phyloP scores from a whole-genome alignment of 805 yeast genomes.

The Candida insectorum region DNA sequence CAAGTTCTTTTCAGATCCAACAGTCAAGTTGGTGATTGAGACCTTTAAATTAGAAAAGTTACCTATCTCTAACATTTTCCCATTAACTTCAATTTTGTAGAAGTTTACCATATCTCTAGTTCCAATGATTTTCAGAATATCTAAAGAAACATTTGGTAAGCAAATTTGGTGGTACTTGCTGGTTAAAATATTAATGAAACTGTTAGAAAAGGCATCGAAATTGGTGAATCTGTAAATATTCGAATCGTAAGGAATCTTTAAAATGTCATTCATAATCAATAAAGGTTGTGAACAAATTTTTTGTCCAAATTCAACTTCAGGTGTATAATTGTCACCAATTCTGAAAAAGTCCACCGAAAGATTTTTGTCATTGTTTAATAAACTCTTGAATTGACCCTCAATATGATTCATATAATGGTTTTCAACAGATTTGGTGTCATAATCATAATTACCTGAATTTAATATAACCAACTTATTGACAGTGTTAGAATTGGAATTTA shows the following conservation, averaged over 20 bases:
- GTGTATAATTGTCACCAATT: slow-evolving; percentile 18
- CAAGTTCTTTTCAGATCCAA: slow-evolving; percentile 9
- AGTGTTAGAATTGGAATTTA: slow-evolving; percentile 10
- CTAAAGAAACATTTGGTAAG: slow-evolving; percentile 19
- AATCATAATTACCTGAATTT: slow-evolving; percentile 12
- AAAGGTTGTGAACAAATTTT: slow-evolving; percentile 10
- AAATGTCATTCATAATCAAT: slow-evolving; percentile 10
- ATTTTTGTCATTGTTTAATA: slow-evolving; percentile 13
- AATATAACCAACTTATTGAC: slow-evolving; percentile 14
- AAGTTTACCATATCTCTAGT: slow-evolving; percentile 15
- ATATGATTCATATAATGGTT: slow-evolving; percentile 4
- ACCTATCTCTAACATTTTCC: slow-evolving; percentile 14
- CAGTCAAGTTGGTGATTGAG: slow-evolving; percentile 9
- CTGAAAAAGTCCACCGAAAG: slow-evolving; percentile 22
- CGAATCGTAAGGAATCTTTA: slow-evolving; percentile 17
- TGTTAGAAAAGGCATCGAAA: slow-evolving; percentile 15
- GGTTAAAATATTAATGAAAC: slow-evolving; percentile 12
- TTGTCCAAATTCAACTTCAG: slow-evolving; percentile 13
- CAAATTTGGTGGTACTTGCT: slow-evolving; percentile 16
- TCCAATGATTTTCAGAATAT: slow-evolving; percentile 15
- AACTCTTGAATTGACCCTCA: slow-evolving; percentile 10
- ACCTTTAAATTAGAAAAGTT: slow-evolving; percentile 12
- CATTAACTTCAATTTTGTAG: slow-evolving; percentile 21
- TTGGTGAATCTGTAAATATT: slow-evolving; percentile 15
- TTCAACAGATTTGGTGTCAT: background rate